phyloP scores from a whole-genome alignment of 768 basidiomycete genomes.

The Boletus vinaceobasis region DNA sequence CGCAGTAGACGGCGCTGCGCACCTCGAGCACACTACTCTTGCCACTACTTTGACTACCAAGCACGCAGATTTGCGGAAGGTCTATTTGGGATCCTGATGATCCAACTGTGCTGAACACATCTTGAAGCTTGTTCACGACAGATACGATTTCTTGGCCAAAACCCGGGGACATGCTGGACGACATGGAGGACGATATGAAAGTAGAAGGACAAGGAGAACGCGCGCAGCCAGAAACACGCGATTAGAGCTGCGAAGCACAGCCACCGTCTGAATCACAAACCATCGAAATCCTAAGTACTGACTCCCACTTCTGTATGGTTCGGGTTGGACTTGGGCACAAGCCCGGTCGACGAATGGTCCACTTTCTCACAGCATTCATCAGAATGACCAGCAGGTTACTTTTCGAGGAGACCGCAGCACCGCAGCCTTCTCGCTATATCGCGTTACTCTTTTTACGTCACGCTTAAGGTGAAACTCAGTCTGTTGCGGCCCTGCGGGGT shows the following conservation, averaged over 20 bases:
- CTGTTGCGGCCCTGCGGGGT: not conserved
- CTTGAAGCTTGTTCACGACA: slow-evolving; percentile 86
- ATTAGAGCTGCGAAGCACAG: slow-evolving; percentile 21
- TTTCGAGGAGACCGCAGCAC: not conserved
- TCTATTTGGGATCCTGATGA: slow-evolving; percentile 76
- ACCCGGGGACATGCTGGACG: slow-evolving; percentile 45
- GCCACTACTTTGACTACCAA: slow-evolving; percentile 89
- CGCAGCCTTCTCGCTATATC: not conserved
- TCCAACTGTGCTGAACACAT: slow-evolving; percentile 85
- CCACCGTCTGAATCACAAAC: slow-evolving; percentile 21
- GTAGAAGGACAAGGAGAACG: slow-evolving; percentile 13
- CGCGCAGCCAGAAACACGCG: slow-evolving; percentile 23
- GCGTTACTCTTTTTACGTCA: slow-evolving; percentile 10
- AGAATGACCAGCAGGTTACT: not conserved
- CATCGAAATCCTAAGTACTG: not conserved
- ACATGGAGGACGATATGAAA: slow-evolving; percentile 13
- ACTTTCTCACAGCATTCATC: not conserved
- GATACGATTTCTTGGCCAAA: slow-evolving; percentile 80
- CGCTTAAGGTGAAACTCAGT: not conserved
- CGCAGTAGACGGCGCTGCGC: slow-evolving; percentile 17
- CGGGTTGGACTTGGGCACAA: not conserved
- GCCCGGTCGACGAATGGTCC: not conserved
- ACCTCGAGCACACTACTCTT: slow-evolving; percentile 94
- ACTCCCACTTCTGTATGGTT: not conserved
- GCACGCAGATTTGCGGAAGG: slow-evolving; percentile 88